A percentile compares a stretch with the other conserved stretches of the same genome.
phyloP scores from a whole-genome alignment of 352 stramenopile genomes.

The Phytophthora agathidicida region DNA sequence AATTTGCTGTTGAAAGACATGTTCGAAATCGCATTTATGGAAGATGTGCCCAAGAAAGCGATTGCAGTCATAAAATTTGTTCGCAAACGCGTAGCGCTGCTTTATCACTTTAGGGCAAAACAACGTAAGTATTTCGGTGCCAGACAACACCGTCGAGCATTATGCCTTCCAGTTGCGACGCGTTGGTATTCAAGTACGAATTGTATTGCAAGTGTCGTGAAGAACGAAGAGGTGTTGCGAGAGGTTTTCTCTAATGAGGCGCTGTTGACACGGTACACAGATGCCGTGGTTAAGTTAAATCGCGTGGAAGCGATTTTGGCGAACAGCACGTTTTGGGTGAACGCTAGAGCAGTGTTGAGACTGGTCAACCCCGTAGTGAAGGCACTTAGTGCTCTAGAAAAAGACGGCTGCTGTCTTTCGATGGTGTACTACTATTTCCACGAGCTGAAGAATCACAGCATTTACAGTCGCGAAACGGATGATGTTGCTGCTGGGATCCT shows the following conservation, averaged over 20 bases:
- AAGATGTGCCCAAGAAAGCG: not conserved
- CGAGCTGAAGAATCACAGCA: not conserved
- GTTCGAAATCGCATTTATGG: not conserved
- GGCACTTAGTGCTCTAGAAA: constrained; percentile 14
- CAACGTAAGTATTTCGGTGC: not conserved
- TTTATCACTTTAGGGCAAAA: constrained; percentile 4
- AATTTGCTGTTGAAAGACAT: constrained; percentile 12
- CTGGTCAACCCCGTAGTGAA: constrained; percentile 9
- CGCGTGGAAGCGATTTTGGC: not conserved
- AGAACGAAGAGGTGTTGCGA: constrained; percentile 1
- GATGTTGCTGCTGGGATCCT: not conserved
- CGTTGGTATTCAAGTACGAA: constrained; percentile 13
- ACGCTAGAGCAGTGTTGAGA: not conserved
- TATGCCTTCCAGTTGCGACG: not conserved
- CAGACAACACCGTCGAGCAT: not conserved
- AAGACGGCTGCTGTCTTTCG: constrained; percentile 19
- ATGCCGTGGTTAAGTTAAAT: not conserved
- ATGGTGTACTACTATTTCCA: constrained; percentile 15
- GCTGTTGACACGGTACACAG: not conserved
- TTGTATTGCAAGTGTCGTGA: constrained; percentile 12
- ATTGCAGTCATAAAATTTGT: constrained; percentile 14
- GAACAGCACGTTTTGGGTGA: constrained; percentile 7
- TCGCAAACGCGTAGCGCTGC: not conserved
- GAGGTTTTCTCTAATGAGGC: constrained; percentile 1
- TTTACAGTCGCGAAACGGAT: not conserved